Evolutionary conservation across 2,329 filamentous ascomycete genomes (phyloP).

Genomic region (Colletotrichum chlorophyti): DNA sequence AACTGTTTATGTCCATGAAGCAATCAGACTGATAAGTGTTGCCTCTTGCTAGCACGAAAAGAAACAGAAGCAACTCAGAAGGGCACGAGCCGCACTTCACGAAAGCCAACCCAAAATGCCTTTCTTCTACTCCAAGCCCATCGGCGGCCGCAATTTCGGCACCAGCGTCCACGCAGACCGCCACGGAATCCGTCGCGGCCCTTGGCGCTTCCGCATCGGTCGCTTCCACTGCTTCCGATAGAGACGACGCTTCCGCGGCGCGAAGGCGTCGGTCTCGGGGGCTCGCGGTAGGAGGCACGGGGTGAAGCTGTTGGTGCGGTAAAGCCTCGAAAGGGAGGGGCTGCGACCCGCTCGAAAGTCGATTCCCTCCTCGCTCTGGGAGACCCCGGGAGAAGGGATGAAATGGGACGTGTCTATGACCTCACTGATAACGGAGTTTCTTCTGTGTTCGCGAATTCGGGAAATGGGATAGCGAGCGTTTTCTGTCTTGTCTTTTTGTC

Average conservation of each 20-base stretch:
- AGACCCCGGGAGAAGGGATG: neutral
- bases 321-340: neutral
- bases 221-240: constrained; percentile 58
- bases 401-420: neutral
- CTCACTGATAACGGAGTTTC: constrained; percentile 16
- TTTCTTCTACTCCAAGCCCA: constrained; percentile 52
- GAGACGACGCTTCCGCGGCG: neutral
- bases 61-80: no score
- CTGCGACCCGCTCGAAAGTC: no score
- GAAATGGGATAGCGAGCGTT: constrained; percentile 14
- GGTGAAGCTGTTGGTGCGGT: neutral
- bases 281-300: no score
- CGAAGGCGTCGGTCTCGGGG: constrained; percentile 9
- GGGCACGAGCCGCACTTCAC: no score
- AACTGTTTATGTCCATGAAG: no score
- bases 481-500: constrained; percentile 2
- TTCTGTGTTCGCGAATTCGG: neutral
- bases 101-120: constrained; percentile 54
- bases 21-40: no score
- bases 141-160: constrained; percentile 57
- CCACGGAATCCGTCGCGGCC: constrained; percentile 54
- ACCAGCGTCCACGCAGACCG: constrained; percentile 54
- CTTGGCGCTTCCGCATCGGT: constrained; percentile 58
- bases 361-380: neutral
- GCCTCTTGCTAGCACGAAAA: no score